Conservation (phyloP, 2,329 filamentous ascomycete species). For the Sclerotinia nivalis region DNA sequence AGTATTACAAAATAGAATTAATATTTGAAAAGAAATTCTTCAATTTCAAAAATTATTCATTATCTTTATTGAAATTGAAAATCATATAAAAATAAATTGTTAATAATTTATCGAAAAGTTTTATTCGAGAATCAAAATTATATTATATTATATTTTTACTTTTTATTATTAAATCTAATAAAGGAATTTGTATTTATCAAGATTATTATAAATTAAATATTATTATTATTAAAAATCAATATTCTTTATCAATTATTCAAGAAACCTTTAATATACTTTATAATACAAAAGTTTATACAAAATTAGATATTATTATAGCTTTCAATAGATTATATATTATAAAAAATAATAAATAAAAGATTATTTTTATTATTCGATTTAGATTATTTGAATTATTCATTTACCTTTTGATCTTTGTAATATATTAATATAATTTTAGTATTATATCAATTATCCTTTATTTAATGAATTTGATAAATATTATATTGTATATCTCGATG, state of each 20-base stretch:
- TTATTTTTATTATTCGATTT: no score
- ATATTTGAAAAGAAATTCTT: no score
- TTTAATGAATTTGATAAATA: no score
- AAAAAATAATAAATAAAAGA: neutral
- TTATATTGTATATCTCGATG: no score
- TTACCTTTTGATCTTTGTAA: no score
- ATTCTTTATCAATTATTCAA: neutral
- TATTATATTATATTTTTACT: neutral
- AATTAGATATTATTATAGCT: neutral
- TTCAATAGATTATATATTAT: neutral
- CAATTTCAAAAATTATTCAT: no score
- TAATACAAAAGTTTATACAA: neutral
- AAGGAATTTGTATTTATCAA: neutral
- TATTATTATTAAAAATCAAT: slow-evolving; percentile 6
- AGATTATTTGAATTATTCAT: no score
- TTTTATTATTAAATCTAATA: slow-evolving; percentile 6
- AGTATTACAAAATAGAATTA: no score
- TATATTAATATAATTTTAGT: no score
- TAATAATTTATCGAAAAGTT: neutral
- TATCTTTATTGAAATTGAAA: neutral
- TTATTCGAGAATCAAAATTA: neutral
- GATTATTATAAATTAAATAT: neutral
- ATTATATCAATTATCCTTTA: no score
- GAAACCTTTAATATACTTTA: neutral
- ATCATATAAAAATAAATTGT: neutral